Evolutionary conservation across 2,329 filamentous ascomycete species (phyloP).

Genomic region (Trichoderma endophyticum): DNA sequence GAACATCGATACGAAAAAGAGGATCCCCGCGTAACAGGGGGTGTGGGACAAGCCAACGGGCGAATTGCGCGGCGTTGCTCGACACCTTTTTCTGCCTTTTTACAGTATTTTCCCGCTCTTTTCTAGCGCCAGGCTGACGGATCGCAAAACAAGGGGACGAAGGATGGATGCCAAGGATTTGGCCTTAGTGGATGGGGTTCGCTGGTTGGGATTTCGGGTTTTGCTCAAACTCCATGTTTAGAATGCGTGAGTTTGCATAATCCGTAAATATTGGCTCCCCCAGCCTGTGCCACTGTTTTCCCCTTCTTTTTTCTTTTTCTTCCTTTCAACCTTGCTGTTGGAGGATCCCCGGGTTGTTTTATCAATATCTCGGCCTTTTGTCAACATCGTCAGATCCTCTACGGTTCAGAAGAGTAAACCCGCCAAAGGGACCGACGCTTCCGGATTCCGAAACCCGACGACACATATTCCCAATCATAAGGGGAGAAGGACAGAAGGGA

Average conservation of each 20-base stretch:
- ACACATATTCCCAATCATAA: not conserved
- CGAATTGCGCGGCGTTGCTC: not conserved
- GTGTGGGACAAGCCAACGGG: not conserved
- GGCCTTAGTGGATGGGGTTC: not conserved
- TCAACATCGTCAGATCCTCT: not conserved
- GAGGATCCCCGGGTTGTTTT: not conserved
- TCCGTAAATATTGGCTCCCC: not conserved
- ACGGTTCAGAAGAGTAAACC: not conserved
- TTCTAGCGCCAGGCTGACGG: not conserved
- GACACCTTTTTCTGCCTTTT: not conserved
- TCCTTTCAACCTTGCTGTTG: not conserved
- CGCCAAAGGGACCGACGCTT: not conserved
- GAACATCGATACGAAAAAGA: not conserved
- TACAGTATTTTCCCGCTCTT: not conserved
- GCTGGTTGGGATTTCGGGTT: slow-evolving; percentile 13
- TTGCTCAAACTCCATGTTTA: slow-evolving; percentile 3
- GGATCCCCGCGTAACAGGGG: not conserved
- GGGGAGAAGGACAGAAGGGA: not conserved
- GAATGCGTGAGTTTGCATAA: not conserved
- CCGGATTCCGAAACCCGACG: slow-evolving; percentile 10
- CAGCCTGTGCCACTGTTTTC: not conserved
- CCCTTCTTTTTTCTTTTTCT: not conserved
- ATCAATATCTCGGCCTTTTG: not conserved
- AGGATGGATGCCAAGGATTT: not conserved
- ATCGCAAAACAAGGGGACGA: not conserved